These are phyloP conservation scores for Cochlearia excelsa DNA, from an alignment of 345 rosid genomes.

Conservation along the genomic window DNA sequence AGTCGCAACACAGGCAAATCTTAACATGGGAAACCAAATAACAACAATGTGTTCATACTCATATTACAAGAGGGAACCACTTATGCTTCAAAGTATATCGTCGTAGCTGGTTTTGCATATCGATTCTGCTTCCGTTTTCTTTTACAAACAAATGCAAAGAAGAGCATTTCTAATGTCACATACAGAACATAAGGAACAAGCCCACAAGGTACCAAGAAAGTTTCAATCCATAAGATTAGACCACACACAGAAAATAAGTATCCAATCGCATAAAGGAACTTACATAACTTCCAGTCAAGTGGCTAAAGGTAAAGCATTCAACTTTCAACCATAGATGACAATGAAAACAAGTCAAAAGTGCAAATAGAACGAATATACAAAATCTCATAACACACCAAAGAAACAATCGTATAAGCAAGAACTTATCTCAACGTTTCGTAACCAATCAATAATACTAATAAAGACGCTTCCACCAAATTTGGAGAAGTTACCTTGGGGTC, in stretches of 20 bases:
- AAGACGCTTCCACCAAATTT: too few species aligned
- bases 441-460: background rate
- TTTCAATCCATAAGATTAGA: conserved; percentile 13
- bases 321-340: conserved; percentile 6
- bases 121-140: background rate
- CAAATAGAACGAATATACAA: background rate
- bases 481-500: conserved; percentile 66
- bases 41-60: conserved; percentile 11
- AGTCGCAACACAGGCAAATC: conserved; percentile 1
- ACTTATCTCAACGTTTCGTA: background rate
- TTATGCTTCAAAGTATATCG: background rate
- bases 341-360: conserved; percentile 4
- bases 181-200: conserved; percentile 8
- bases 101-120: background rate
- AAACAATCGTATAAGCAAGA: background rate
- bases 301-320: conserved; percentile 3
- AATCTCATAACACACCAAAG: background rate
- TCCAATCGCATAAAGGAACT: conserved; percentile 1
- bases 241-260: background rate
- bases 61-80: conserved; percentile 9
- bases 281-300: background rate
- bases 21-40: background rate
- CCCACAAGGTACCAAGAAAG: conserved; percentile 12
- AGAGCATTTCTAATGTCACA: background rate
- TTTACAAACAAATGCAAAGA: conserved; percentile 4